These are phyloP conservation scores for Aspergillus sclerotiicarbonarius DNA, from an alignment of 495 filamentous ascomycete genomes.

Conservation along the genomic window DNA sequence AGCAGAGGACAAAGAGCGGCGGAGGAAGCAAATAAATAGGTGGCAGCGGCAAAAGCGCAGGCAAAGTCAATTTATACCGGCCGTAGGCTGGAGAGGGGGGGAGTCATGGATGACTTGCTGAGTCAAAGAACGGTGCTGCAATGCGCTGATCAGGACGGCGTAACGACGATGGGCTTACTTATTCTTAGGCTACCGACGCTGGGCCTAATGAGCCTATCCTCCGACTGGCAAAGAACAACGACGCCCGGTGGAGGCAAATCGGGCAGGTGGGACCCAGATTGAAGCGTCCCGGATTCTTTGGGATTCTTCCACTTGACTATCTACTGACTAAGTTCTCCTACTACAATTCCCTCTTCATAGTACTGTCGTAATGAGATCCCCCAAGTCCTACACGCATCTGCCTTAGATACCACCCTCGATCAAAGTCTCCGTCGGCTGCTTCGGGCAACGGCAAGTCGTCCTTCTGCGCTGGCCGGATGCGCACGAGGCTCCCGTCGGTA, in stretches of 20 bases:
- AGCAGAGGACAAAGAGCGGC: constrained; percentile 10
- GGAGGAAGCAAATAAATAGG: constrained; percentile 2
- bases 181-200: neutral
- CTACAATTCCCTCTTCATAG: neutral
- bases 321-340: neutral
- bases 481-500: neutral
- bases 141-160: constrained; percentile 3
- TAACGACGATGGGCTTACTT: no score
- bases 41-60: constrained; percentile 22
- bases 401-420: no score
- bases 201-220: neutral
- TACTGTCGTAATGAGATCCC: no score
- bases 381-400: no score
- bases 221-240: neutral
- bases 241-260: constrained; percentile 12
- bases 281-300: constrained; percentile 8
- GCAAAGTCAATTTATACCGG: constrained; percentile 29
- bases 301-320: neutral
- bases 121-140: constrained; percentile 17
- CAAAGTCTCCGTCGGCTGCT: neutral
- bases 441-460: neutral
- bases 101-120: constrained; percentile 19
- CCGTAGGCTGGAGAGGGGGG: constrained; percentile 1
- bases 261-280: constrained; percentile 6
- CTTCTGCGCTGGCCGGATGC: constrained; percentile 5